A percentile compares a stretch with the other conserved stretches of the same genome.
Conservation (phyloP, 1,139 yeast genomes). For the Blastobotrys arbuscula region DNA sequence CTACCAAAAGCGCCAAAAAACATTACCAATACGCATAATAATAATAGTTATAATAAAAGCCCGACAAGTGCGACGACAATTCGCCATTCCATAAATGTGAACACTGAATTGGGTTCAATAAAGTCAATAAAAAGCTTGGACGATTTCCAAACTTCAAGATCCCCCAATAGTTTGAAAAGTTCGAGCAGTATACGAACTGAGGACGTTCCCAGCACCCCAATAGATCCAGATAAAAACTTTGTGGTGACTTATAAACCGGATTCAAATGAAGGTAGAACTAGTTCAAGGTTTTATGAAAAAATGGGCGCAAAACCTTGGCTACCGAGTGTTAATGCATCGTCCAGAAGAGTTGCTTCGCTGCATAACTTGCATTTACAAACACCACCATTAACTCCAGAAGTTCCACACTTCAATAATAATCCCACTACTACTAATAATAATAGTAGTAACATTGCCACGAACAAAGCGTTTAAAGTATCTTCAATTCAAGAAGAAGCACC, state of each 20-base stretch:
- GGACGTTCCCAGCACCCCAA: conserved; percentile 7
- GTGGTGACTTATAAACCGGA: conserved; percentile 12
- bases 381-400: conserved; percentile 13
- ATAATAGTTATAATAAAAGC: background rate
- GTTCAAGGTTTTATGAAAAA: conserved; percentile 14
- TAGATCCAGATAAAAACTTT: conserved; percentile 7
- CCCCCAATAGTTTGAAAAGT: background rate
- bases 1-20: background rate
- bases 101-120: background rate
- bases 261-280: conserved; percentile 2
- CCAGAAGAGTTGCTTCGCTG: background rate
- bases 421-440: background rate
- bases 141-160: conserved; percentile 3
- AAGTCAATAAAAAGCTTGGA: conserved; percentile 10
- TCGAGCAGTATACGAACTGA: conserved; percentile 3
- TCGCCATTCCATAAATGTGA: background rate
- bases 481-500: conserved; percentile 5
- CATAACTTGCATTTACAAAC: conserved; percentile 1
- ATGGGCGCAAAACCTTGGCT: conserved; percentile 16
- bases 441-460: no score
- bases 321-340: conserved; percentile 10
- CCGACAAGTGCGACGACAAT: background rate
- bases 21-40: background rate
- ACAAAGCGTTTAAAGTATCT: conserved; percentile 1
- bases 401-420: background rate